These are phyloP conservation scores for Laburnicola sp. DNA, from an alignment of 2,329 filamentous ascomycete species.

Conservation along the genomic window DNA sequence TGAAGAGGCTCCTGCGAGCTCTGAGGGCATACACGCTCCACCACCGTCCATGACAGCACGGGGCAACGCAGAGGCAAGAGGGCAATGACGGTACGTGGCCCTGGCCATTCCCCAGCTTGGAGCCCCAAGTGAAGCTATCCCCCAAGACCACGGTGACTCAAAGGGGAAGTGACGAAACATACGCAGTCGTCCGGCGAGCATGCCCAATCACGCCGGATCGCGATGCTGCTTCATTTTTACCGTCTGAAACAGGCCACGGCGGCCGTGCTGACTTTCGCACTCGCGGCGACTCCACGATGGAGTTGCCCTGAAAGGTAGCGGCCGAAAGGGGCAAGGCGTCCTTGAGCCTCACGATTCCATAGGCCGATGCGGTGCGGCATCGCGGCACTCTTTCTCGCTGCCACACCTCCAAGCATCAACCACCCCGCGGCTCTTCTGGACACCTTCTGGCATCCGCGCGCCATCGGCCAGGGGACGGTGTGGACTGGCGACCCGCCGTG, in stretches of 20 bases:
- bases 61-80: slow-evolving; percentile 36
- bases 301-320: slow-evolving; percentile 16
- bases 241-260: slow-evolving; percentile 35
- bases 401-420: slow-evolving; percentile 26
- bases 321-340: slow-evolving; percentile 12
- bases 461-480: slow-evolving; percentile 20
- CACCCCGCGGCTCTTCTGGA: slow-evolving; percentile 25
- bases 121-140: slow-evolving; percentile 41
- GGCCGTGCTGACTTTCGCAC: slow-evolving; percentile 29
- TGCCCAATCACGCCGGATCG: slow-evolving; percentile 27
- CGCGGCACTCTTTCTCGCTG: slow-evolving; percentile 13
- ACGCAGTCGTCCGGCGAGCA: slow-evolving; percentile 26
- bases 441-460: slow-evolving; percentile 22
- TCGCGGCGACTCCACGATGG: slow-evolving; percentile 21
- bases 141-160: slow-evolving; percentile 33
- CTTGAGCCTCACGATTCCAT: slow-evolving; percentile 17
- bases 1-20: slow-evolving; percentile 13
- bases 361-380: slow-evolving; percentile 18
- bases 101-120: slow-evolving; percentile 31
- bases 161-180: slow-evolving; percentile 33
- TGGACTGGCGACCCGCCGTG: slow-evolving; percentile 27
- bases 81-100: slow-evolving; percentile 41
- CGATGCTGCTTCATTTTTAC: slow-evolving; percentile 33
- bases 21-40: slow-evolving; percentile 7
- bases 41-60: slow-evolving; percentile 29